phyloP scores from a whole-genome alignment of 805 yeast genomes.

The Scheffersomyces ergatensis region DNA sequence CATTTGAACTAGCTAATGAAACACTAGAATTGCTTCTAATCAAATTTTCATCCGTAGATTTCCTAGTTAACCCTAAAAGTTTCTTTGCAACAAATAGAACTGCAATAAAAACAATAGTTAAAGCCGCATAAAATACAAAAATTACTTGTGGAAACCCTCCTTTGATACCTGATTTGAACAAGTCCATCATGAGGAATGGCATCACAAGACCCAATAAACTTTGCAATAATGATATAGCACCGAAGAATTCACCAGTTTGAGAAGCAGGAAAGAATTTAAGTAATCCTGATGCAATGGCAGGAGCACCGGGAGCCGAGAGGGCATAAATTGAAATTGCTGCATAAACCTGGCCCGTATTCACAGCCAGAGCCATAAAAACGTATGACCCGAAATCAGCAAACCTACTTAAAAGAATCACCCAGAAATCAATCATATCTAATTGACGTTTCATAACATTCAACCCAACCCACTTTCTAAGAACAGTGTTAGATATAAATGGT shows the following conservation, averaged over 20 bases:
- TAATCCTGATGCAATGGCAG: constrained; percentile 55
- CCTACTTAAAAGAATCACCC: constrained; percentile 30
- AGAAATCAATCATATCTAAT: constrained; percentile 50
- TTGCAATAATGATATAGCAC: constrained; percentile 47
- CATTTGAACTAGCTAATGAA: constrained; percentile 1
- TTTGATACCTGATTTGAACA: constrained; percentile 36
- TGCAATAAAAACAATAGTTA: constrained; percentile 4
- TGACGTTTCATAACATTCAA: constrained; percentile 29
- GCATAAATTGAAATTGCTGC: constrained; percentile 26
- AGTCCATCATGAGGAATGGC: constrained; percentile 45
- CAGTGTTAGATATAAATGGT: constrained; percentile 41
- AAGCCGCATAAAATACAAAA: constrained; percentile 13
- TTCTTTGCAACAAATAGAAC: constrained; percentile 4
- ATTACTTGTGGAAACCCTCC: constrained; percentile 18
- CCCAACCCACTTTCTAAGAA: constrained; percentile 22
- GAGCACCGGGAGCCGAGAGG: constrained; percentile 48
- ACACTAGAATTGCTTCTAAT: constrained; percentile 3
- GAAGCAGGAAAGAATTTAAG: constrained; percentile 53
- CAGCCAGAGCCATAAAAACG: constrained; percentile 23
- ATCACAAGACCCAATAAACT: constrained; percentile 43
- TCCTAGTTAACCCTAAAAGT: constrained; percentile 5
- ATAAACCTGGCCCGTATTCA: constrained; percentile 48
- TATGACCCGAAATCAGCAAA: constrained; percentile 36
- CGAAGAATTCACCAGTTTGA: constrained; percentile 12
- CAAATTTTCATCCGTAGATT: constrained; percentile 3